phyloP scores from a whole-genome alignment of 2,329 filamentous ascomycete species.

The Fusarium lyarnte region DNA sequence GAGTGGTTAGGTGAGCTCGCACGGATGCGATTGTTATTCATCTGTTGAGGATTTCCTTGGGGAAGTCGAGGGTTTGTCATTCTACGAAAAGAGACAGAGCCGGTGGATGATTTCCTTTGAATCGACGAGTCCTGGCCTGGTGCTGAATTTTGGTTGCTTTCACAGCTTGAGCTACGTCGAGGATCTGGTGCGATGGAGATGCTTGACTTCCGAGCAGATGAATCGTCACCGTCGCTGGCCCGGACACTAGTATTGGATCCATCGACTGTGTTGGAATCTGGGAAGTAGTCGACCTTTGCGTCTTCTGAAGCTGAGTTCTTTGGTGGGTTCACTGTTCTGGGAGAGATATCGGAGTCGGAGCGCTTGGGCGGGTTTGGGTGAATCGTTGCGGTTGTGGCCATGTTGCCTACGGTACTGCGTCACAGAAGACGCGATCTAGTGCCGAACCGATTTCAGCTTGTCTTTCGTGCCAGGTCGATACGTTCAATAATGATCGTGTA shows the following conservation, averaged over 20 bases:
- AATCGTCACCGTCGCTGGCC: conserved; percentile 46
- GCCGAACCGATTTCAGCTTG: background rate
- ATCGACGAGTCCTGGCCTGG: conserved; percentile 31
- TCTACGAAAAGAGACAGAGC: conserved; percentile 59
- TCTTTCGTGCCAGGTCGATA: background rate
- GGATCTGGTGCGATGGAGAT: conserved; percentile 50
- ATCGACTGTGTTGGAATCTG: conserved; percentile 38
- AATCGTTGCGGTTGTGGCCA: conserved; percentile 37
- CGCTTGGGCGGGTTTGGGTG: conserved; percentile 44
- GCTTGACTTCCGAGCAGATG: conserved; percentile 46
- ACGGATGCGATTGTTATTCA: conserved; percentile 54
- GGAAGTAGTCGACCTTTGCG: conserved; percentile 41
- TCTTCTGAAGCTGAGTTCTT: conserved; percentile 18
- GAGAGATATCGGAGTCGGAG: conserved; percentile 57
- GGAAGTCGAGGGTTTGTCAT: conserved; percentile 57
- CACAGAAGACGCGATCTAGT: background rate
- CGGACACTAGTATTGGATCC: conserved; percentile 38
- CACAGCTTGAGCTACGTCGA: conserved; percentile 40
- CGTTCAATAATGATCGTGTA: background rate
- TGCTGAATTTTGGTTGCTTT: conserved; percentile 41
- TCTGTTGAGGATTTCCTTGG: conserved; percentile 58
- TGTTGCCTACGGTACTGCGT: conserved; percentile 15
- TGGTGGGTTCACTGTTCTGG: conserved; percentile 46
- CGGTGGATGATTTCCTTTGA: conserved; percentile 56
- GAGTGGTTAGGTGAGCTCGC: conserved; percentile 59